phyloP scores from a whole-genome alignment of 305 asterid species.

The Fraxinus sp. region DNA sequence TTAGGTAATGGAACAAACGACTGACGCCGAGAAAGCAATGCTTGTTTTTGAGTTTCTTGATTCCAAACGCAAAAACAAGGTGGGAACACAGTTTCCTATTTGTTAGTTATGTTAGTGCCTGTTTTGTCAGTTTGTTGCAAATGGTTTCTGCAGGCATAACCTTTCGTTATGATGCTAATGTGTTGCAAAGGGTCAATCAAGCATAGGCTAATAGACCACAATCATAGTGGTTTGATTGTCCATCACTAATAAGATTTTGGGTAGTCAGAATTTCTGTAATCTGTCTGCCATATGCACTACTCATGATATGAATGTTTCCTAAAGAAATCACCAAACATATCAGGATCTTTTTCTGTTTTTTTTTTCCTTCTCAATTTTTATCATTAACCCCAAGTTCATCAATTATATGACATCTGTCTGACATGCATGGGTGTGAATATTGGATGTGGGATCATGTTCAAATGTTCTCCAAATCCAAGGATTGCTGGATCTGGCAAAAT shows the following conservation, averaged over 20 bases:
- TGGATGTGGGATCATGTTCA: background rate
- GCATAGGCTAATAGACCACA: conserved; percentile 18
- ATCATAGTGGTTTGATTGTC: conserved; percentile 6
- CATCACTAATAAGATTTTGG: background rate
- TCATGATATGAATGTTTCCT: conserved; percentile 11
- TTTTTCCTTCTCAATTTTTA: conserved; percentile 3
- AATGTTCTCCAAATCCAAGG: background rate
- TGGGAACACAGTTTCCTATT: conserved; percentile 25
- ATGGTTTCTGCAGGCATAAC: conserved; percentile 3
- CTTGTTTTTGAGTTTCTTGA: conserved; percentile 84
- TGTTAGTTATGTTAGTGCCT: conserved; percentile 2
- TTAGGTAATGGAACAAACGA: conserved; percentile 92
- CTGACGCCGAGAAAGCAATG: conserved; percentile 90
- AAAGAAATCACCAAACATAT: conserved; percentile 5
- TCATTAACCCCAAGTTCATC: conserved; percentile 14
- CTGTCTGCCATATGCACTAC: background rate
- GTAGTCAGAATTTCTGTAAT: conserved; percentile 14
- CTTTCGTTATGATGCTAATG: background rate
- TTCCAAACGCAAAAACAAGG: conserved; percentile 98
- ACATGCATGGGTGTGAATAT: conserved; percentile 10
- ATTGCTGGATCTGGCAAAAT: background rate
- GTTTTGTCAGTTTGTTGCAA: conserved; percentile 10
- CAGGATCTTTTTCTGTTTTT: background rate
- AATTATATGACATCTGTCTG: conserved; percentile 13
- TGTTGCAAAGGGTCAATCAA: background rate